These are phyloP conservation scores for Chrysoporthe cubensis DNA, from an alignment of 2,329 filamentous ascomycete species.

Conservation along the genomic window DNA sequence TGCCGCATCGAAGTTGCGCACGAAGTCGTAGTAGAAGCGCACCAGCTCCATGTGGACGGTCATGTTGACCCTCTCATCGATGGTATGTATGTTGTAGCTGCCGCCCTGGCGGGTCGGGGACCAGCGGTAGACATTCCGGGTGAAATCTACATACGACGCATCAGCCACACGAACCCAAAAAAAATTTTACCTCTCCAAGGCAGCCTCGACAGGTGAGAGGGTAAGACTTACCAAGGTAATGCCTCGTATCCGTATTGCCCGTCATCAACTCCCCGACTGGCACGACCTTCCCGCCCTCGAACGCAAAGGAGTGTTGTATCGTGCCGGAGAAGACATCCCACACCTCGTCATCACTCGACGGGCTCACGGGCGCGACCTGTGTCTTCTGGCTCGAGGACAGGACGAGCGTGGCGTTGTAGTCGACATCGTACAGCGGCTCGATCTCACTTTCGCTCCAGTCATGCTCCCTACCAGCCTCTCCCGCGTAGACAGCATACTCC, in stretches of 20 bases:
- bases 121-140: conserved; percentile 45
- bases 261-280: conserved; percentile 44
- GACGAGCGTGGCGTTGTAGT: conserved; percentile 46
- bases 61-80: conserved; percentile 46
- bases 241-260: conserved; percentile 43
- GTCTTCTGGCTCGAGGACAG: conserved; percentile 41
- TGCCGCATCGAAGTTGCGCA: conserved; percentile 42
- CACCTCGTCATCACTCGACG: conserved; percentile 33
- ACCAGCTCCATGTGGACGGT: conserved; percentile 43
- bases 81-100: conserved; percentile 40
- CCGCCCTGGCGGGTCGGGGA: conserved; percentile 41
- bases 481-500: conserved; percentile 34
- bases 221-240: conserved; percentile 35
- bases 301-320: conserved; percentile 38
- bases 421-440: conserved; percentile 41
- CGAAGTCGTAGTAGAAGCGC: conserved; percentile 44
- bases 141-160: conserved; percentile 35
- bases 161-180: conserved; percentile 15
- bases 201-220: neutral
- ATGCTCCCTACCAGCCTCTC: neutral
- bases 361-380: conserved; percentile 42
- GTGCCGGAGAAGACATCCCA: conserved; percentile 39
- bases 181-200: too few species aligned
- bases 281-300: conserved; percentile 40
- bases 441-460: conserved; percentile 26